Conservation (phyloP, 2,329 filamentous ascomycete genomes). For the Aureobasidium subglaciale region DNA sequence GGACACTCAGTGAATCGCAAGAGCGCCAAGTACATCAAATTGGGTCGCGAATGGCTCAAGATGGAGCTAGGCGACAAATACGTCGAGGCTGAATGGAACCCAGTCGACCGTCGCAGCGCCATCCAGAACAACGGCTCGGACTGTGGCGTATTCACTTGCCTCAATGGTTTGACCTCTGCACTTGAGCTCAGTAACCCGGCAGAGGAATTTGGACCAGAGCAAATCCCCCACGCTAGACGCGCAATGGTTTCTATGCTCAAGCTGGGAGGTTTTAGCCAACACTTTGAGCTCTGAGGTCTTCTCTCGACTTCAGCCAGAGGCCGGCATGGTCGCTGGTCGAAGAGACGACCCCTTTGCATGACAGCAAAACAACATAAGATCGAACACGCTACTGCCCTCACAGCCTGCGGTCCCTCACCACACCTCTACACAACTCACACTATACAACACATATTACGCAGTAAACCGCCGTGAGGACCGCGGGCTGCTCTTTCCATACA, state of each 20-base stretch:
- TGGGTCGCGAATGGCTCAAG: conserved; percentile 47
- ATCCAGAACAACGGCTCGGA: conserved; percentile 62
- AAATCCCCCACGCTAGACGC: conserved; percentile 46
- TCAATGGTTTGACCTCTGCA: conserved; percentile 59
- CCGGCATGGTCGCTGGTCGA: no score
- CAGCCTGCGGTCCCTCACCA: not conserved
- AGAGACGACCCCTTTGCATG: no score
- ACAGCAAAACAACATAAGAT: no score
- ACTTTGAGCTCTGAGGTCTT: conserved; percentile 37
- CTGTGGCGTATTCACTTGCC: conserved; percentile 70
- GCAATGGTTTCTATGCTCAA: conserved; percentile 59
- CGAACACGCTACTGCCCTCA: not conserved
- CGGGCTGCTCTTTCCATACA: not conserved
- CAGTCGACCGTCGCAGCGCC: conserved; percentile 42
- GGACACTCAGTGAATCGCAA: conserved; percentile 17
- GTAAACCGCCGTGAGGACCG: not conserved
- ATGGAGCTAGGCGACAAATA: conserved; percentile 52
- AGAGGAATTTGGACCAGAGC: conserved; percentile 41
- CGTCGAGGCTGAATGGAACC: conserved; percentile 53
- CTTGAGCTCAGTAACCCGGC: conserved; percentile 31
- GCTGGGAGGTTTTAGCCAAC: conserved; percentile 58
- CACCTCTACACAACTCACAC: not conserved
- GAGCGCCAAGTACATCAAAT: conserved; percentile 19
- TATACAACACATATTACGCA: not conserved
- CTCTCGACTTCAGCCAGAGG: not conserved